Evolutionary conservation across 805 yeast genomes (phyloP), one percentile per base, ranked within the genome.

Genomic region (Priceomyces melissophilus): DNA sequence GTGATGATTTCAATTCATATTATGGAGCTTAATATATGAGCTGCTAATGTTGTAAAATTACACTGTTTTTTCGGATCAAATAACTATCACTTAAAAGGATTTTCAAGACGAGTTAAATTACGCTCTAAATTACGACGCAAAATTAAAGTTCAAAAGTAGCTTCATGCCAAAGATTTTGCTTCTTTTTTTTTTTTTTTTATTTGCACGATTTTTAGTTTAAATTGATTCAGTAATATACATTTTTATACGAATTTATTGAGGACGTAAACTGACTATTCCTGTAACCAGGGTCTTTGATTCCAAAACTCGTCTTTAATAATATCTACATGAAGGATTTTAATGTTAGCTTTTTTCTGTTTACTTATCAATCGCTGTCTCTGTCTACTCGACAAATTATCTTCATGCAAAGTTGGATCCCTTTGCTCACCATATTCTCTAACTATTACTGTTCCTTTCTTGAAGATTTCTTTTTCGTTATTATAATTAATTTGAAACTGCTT

Each of bases 381-480:
- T 36, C 85, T 60, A 13, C 61, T 59, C 2, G 45, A 45, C 30
- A 57, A 38, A 12, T 46, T 49, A 8, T 34, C 40, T 12, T 47
- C 53, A 8, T 37, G 47, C 3, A 25, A 48, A 10, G 28, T 37
- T 1, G 27, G 32, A 1, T 45, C 39, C 10, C 48, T 47, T 36
- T 51, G 53, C 15, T 46, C 45, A n/a, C 53, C 54, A 25, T 57
- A 52, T 39, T 79, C 82, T 52, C 90, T 66, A 3, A 81, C 67
- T 12, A 78, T 58, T 2, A 78, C 61, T 0, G 90, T 79, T 2
- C 99, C 99, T 65, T 91, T 93, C 47, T 84, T 86, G 65, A 66
- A 93, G 46, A 89, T 82, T 41, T 86, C 96, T 0, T 85, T 86
- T 62, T 91, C 97, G 48, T 87, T 79, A 58, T 93, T 93, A 63